Conservation (phyloP, 768 basidiomycete species). For the Mycena capillaripes region DNA sequence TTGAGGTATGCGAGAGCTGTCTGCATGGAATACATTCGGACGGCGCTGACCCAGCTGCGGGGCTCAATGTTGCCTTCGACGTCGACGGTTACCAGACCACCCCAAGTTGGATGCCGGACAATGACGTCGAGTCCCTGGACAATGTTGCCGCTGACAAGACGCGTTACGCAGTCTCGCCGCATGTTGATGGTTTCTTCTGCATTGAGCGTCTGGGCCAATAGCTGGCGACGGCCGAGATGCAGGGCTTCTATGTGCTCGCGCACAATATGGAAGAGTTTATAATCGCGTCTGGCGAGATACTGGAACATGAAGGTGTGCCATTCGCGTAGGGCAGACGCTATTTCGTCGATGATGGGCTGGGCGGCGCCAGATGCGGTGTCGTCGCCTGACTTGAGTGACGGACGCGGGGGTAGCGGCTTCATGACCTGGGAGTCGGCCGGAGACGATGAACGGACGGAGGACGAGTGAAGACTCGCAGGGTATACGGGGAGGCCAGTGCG, state of each 20-base stretch:
- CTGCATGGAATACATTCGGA: constrained; percentile 95
- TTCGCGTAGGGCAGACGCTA: constrained; percentile 95
- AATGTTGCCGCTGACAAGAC: constrained; percentile 91
- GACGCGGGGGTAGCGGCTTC: constrained; percentile 89
- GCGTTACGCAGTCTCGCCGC: constrained; percentile 87
- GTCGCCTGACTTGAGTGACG: constrained; percentile 95
- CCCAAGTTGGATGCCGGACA: constrained; percentile 95
- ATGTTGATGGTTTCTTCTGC: constrained; percentile 88
- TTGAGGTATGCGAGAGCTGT: constrained; percentile 84
- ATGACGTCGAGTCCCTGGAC: constrained; percentile 95
- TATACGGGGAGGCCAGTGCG: constrained; percentile 82
- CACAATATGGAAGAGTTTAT: constrained; percentile 89
- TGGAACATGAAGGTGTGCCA: constrained; percentile 95
- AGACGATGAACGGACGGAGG: constrained; percentile 65
- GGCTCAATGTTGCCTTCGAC: constrained; percentile 86
- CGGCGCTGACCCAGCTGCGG: constrained; percentile 89
- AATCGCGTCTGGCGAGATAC: constrained; percentile 91
- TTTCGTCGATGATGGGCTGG: constrained; percentile 97
- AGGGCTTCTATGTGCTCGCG: constrained; percentile 92
- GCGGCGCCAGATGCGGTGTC: constrained; percentile 87
- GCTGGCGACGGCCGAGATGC: constrained; percentile 91
- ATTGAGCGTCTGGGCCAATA: constrained; percentile 89
- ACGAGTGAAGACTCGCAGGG: constrained; percentile 73
- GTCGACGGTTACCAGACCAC: constrained; percentile 91
- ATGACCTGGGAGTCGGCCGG: constrained; percentile 73